A percentile compares a stretch with the other conserved stretches of the same genome.
These are phyloP conservation scores for Sugiyamaella boreocaroliniensis DNA, from an alignment of 805 yeast genomes.

Conservation along the genomic window DNA sequence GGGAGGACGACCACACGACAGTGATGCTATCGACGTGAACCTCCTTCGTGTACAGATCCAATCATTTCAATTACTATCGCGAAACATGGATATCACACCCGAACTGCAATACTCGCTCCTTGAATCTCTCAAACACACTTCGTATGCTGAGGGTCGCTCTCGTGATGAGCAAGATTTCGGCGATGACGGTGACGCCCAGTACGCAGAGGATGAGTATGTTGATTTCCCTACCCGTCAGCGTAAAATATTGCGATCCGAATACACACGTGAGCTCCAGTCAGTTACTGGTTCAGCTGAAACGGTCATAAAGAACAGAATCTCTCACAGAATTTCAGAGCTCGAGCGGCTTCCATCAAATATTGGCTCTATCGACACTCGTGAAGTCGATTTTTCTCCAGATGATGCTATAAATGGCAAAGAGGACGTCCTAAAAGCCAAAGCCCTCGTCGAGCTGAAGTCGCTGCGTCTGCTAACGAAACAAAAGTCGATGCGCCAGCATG, in stretches of 20 bases:
- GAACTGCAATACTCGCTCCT: conserved; percentile 41
- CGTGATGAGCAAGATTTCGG: background rate
- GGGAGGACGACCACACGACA: background rate
- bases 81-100: conserved; percentile 49
- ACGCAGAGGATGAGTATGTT: background rate
- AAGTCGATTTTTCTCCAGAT: conserved; percentile 23
- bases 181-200: background rate
- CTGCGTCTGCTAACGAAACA: conserved; percentile 73
- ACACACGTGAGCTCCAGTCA: conserved; percentile 2
- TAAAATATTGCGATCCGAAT: conserved; percentile 1
- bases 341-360: conserved; percentile 33
- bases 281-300: conserved; percentile 36
- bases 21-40: conserved; percentile 32
- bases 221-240: background rate
- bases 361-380: conserved; percentile 26
- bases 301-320: conserved; percentile 35
- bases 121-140: conserved; percentile 6
- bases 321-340: conserved; percentile 40
- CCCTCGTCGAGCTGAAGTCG: conserved; percentile 52
- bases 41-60: conserved; percentile 62
- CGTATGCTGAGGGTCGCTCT: background rate
- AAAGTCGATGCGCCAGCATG: conserved; percentile 76
- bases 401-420: conserved; percentile 22
- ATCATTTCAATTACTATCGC: conserved; percentile 58
- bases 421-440: conserved; percentile 36